These are phyloP conservation scores for Colletotrichum cereale DNA, from an alignment of 2,329 filamentous ascomycete species.

Conservation along the genomic window DNA sequence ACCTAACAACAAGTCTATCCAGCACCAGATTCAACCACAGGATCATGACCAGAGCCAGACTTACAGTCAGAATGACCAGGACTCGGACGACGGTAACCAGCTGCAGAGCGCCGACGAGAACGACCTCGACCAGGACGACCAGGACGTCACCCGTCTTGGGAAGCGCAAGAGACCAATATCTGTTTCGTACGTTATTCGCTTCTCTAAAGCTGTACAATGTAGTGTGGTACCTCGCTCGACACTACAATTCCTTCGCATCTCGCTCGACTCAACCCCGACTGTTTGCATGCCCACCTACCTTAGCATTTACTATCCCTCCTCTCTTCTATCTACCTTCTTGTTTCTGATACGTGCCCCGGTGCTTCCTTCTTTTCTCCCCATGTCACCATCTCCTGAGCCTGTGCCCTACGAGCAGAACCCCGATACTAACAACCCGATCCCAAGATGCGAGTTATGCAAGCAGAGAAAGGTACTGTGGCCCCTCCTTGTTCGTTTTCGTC, in stretches of 20 bases:
- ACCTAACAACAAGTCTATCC: slow-evolving; percentile 32
- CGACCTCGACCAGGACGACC: slow-evolving; percentile 59
- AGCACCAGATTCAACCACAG: slow-evolving; percentile 3
- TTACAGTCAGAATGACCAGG: slow-evolving; percentile 47
- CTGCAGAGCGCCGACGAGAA: slow-evolving; percentile 59
- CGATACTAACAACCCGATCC: slow-evolving; percentile 53
- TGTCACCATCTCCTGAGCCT: slow-evolving; percentile 41
- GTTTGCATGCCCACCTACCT: slow-evolving; percentile 14
- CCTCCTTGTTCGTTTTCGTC: background rate
- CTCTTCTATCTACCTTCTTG: slow-evolving; percentile 16
- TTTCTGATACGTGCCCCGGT: slow-evolving; percentile 16
- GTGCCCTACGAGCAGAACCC: slow-evolving; percentile 40
- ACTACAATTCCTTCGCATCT: slow-evolving; percentile 36
- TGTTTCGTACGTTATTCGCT: slow-evolving; percentile 64
- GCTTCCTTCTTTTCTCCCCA: slow-evolving; percentile 20
- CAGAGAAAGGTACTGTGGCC: slow-evolving; percentile 76
- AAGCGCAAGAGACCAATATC: slow-evolving; percentile 73
- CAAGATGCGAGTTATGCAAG: slow-evolving; percentile 82
- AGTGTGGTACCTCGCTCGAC: slow-evolving; percentile 25
- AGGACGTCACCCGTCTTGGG: slow-evolving; percentile 57
- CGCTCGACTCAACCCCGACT: background rate
- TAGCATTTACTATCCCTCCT: slow-evolving; percentile 3
- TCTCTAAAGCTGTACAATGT: slow-evolving; percentile 20
- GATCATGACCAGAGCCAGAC: slow-evolving; percentile 15
- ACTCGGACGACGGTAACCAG: slow-evolving; percentile 62